phyloP scores from a whole-genome alignment of 2,329 filamentous ascomycete genomes.

The Neofusicoccum kwambonambiense region DNA sequence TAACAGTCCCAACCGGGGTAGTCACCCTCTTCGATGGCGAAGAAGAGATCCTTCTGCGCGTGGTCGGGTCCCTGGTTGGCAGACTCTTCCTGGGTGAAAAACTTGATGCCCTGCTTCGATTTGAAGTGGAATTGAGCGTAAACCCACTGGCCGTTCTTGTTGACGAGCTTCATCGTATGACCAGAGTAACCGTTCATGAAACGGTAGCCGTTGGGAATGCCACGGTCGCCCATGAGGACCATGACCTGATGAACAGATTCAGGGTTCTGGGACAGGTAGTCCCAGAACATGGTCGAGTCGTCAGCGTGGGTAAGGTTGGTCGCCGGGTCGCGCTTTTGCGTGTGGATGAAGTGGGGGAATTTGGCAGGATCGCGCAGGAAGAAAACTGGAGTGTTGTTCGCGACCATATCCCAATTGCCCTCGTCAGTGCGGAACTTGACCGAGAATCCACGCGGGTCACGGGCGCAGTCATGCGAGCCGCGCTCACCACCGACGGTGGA shows the following conservation, averaged over 20 bases:
- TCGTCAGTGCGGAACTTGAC: conserved; percentile 72
- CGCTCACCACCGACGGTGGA: conserved; percentile 75
- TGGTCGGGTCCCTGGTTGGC: conserved; percentile 52
- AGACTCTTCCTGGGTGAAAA: conserved; percentile 53
- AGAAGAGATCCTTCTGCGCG: conserved; percentile 53
- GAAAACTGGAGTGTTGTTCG: conserved; percentile 74
- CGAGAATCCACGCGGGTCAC: conserved; percentile 71
- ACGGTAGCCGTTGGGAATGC: conserved; percentile 55
- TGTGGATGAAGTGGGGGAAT: conserved; percentile 72
- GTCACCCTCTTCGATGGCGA: conserved; percentile 53
- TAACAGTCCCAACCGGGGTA: conserved; percentile 53
- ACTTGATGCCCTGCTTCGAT: conserved; percentile 52
- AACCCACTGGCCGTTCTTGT: conserved; percentile 54
- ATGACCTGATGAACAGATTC: conserved; percentile 56
- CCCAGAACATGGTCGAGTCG: conserved; percentile 67
- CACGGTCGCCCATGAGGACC: conserved; percentile 55
- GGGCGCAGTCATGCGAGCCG: conserved; percentile 68
- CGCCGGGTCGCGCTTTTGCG: conserved; percentile 70
- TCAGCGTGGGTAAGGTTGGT: conserved; percentile 67
- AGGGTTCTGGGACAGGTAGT: conserved; percentile 54
- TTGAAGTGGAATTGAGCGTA: conserved; percentile 56
- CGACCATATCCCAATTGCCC: conserved; percentile 72
- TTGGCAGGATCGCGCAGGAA: conserved; percentile 73
- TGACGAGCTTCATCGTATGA: conserved; percentile 55
- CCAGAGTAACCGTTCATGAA: conserved; percentile 57